Evolutionary conservation across 2,329 filamentous ascomycete genomes (phyloP), one percentile per base, ranked within the genome.

Genomic region (Aspergillus sclerotialis): DNA sequence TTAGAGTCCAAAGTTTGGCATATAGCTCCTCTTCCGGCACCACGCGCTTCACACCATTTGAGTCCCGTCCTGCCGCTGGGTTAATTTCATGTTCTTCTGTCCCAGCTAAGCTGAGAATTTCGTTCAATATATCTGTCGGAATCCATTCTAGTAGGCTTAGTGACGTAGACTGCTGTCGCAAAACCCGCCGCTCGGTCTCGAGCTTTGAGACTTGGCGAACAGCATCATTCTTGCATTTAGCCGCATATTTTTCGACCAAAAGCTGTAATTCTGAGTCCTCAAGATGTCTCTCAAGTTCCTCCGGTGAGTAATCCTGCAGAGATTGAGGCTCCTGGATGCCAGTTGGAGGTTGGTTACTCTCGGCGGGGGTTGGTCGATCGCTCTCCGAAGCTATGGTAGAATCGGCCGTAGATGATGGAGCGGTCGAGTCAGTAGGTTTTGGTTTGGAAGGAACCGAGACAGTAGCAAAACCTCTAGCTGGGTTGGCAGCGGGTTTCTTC

Each of bases 391-490:
- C 50, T 5, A 46, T 41, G 38, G 48, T 54, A 4, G 51, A 50
- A 11, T 58, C 52, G 32, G 45, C 50, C 4, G 48, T 42, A 5
- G 49, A 50, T 13, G 56, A 38, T 13, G 50, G 49, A 5, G 52
- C 40, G 28, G 56, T 55, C 28, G 50, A 43, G 27, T 64, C 61
- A 24, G 63, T 55, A 38, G 61, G 43, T 53, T 90, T 87, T 29
- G 75, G 70, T 56, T 89, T 94, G 15, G 87, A 93, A 28, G 88
- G 86, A 39, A 94, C 75, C 1, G 90, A 96, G 9, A 86, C 93
- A 4, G 92, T 98, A 45, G 90, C 87, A 65, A 95, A 94, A 12
- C 89, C 92, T 60, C 92, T 76, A 25, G 88, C 87, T 39, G 89
- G 86, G 62, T 95, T 96, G 19, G 82, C 77, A 16, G 78, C 76